phyloP scores from a whole-genome alignment of 495 filamentous ascomycete species.

The Lichina pygmaea region DNA sequence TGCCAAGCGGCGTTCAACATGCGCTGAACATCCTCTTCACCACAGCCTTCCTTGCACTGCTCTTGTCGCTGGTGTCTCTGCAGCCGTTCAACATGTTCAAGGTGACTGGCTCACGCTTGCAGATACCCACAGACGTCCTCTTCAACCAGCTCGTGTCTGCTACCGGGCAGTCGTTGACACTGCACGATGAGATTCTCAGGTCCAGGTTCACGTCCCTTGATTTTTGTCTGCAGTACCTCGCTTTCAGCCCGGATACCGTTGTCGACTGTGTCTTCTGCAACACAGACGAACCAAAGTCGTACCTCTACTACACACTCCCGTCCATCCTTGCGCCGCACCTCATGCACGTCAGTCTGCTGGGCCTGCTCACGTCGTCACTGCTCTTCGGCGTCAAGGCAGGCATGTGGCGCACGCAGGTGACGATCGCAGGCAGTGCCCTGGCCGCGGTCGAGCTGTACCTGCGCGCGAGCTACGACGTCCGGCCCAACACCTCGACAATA shows the following conservation, averaged over 20 bases:
- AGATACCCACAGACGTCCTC: conserved; percentile 61
- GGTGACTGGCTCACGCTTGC: conserved; percentile 51
- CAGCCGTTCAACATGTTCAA: conserved; percentile 60
- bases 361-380: conserved; percentile 29
- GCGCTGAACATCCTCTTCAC: conserved; percentile 8
- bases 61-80: conserved; percentile 34
- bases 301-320: conserved; percentile 61
- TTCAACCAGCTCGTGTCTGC: conserved; percentile 42
- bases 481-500: conserved; percentile 26
- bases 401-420: conserved; percentile 43
- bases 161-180: conserved; percentile 30
- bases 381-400: conserved; percentile 27
- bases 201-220: conserved; percentile 37
- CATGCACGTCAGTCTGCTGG: conserved; percentile 39
- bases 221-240: conserved; percentile 53
- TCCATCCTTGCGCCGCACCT: conserved; percentile 50
- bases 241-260: conserved; percentile 47
- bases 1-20: conserved; percentile 17
- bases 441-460: conserved; percentile 36
- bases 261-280: conserved; percentile 57
- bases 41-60: conserved; percentile 10
- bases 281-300: conserved; percentile 40
- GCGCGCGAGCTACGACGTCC: conserved; percentile 30
- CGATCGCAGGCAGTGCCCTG: conserved; percentile 29
- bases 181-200: conserved; percentile 34